These are phyloP conservation scores for Stagonosporopsis cucurbitacearum DNA, from an alignment of 2,329 filamentous ascomycete species.

Conservation along the genomic window DNA sequence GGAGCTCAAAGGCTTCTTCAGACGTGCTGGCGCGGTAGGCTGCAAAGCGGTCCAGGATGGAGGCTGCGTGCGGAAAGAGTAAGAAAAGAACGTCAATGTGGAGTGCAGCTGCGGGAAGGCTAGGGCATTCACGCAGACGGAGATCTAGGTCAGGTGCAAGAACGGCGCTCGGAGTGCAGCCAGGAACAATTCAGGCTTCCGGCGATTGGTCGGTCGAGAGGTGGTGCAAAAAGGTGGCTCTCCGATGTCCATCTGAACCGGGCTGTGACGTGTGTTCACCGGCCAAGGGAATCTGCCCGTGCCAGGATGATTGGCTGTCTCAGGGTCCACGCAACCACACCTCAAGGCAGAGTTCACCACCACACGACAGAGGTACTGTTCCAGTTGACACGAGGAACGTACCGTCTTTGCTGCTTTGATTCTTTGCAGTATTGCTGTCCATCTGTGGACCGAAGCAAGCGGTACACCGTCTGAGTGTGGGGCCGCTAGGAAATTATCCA, in stretches of 20 bases:
- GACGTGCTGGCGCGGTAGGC: conserved; percentile 25
- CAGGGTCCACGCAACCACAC: conserved; percentile 4
- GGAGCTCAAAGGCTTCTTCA: conserved; percentile 42
- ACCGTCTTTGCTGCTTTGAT: conserved; percentile 1
- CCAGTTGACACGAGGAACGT: neutral
- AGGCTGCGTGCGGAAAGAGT: conserved; percentile 14
- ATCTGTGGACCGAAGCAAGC: neutral
- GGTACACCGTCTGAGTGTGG: conserved; percentile 5
- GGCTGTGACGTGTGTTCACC: conserved; percentile 11
- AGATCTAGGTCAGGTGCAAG: conserved; percentile 21
- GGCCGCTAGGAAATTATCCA: conserved; percentile 10
- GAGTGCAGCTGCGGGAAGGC: conserved; percentile 16
- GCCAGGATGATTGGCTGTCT: conserved; percentile 13
- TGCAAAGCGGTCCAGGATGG: conserved; percentile 38
- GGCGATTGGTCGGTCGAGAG: conserved; percentile 13
- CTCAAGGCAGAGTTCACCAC: neutral
- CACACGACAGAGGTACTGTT: neutral
- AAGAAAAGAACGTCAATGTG: conserved; percentile 15
- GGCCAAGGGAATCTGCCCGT: conserved; percentile 16
- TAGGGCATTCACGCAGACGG: conserved; percentile 16
- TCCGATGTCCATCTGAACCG: conserved; percentile 5
- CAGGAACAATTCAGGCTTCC: conserved; percentile 7
- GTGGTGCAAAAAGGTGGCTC: conserved; percentile 15
- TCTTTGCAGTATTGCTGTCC: neutral
- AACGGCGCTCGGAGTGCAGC: conserved; percentile 13